Conservation (phyloP, 352 stramenopile genomes). For the Globisporangium iwayamae region DNA sequence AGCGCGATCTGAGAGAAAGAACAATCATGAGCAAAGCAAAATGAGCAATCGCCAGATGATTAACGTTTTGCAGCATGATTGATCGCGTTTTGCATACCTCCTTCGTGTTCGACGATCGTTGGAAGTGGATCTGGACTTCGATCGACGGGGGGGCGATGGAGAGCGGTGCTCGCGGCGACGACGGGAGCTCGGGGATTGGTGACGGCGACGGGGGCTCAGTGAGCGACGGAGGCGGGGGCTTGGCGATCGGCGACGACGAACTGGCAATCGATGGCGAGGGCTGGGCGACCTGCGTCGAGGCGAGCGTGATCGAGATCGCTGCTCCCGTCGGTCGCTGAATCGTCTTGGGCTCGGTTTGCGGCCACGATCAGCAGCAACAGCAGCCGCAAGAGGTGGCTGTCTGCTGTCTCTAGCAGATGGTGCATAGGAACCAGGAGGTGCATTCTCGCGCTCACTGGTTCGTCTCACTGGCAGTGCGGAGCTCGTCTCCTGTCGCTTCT, state of each 20-base stretch:
- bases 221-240: constrained; percentile 17
- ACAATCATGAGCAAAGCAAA: neutral
- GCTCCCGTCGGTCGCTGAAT: constrained; percentile 2
- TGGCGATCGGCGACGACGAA: constrained; percentile 18
- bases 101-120: constrained; percentile 3
- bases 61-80: neutral
- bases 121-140: constrained; percentile 15
- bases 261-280: constrained; percentile 16
- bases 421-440: neutral
- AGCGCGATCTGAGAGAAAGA: constrained; percentile 7
- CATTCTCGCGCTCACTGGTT: neutral
- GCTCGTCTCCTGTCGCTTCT: constrained; percentile 35
- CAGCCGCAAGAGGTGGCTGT: neutral
- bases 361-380: neutral
- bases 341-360: constrained; percentile 9
- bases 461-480: constrained; percentile 3
- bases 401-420: neutral
- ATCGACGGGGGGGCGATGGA: constrained; percentile 15
- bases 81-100: neutral
- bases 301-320: constrained; percentile 5
- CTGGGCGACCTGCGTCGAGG: constrained; percentile 18
- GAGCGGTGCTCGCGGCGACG: constrained; percentile 20
- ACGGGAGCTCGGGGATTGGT: constrained; percentile 13
- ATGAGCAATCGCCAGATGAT: neutral
- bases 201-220: neutral